phyloP scores from a whole-genome alignment of 2,329 filamentous ascomycete genomes.

The Aspergillus sclerotialis region DNA sequence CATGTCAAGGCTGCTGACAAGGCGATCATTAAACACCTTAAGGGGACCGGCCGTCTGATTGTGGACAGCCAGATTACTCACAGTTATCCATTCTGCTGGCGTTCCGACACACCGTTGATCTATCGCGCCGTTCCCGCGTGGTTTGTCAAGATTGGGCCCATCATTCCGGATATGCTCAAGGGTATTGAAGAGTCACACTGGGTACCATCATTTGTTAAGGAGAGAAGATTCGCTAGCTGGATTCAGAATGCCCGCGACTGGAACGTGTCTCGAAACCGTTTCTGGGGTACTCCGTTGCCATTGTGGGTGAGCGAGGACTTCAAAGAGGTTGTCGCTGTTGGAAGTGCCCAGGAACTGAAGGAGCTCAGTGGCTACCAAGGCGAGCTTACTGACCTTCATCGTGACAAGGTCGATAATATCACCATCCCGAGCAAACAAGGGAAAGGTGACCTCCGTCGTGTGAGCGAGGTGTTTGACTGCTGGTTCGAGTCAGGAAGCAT shows the following conservation, averaged over 20 bases:
- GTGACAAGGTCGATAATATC: slow-evolving; percentile 88
- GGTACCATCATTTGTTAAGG: slow-evolving; percentile 86
- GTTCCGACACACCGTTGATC: slow-evolving; percentile 91
- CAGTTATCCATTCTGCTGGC: slow-evolving; percentile 88
- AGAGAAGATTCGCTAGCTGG: slow-evolving; percentile 86
- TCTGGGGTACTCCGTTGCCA: slow-evolving; percentile 91
- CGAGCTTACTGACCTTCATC: slow-evolving; percentile 77
- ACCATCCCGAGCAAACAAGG: slow-evolving; percentile 87
- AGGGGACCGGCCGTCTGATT: slow-evolving; percentile 66
- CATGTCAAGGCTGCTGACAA: slow-evolving; percentile 92
- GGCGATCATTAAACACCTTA: slow-evolving; percentile 83
- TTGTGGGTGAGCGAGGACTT: slow-evolving; percentile 87
- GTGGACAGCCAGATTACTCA: slow-evolving; percentile 84
- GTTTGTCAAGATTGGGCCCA: slow-evolving; percentile 83
- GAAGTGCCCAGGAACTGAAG: slow-evolving; percentile 77
- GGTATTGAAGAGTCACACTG: slow-evolving; percentile 86
- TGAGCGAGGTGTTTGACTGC: slow-evolving; percentile 90
- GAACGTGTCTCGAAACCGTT: slow-evolving; percentile 90
- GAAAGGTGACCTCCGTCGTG: slow-evolving; percentile 71
- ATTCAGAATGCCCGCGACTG: slow-evolving; percentile 86
- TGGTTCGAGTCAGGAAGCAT: slow-evolving; percentile 97
- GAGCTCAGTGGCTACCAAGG: slow-evolving; percentile 79
- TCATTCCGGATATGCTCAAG: slow-evolving; percentile 80
- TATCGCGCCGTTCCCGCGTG: slow-evolving; percentile 88
- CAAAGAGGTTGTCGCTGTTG: slow-evolving; percentile 78